These are phyloP conservation scores for Ogataea hybrid DNA, from an alignment of 1,139 yeast species.

Conservation along the genomic window DNA sequence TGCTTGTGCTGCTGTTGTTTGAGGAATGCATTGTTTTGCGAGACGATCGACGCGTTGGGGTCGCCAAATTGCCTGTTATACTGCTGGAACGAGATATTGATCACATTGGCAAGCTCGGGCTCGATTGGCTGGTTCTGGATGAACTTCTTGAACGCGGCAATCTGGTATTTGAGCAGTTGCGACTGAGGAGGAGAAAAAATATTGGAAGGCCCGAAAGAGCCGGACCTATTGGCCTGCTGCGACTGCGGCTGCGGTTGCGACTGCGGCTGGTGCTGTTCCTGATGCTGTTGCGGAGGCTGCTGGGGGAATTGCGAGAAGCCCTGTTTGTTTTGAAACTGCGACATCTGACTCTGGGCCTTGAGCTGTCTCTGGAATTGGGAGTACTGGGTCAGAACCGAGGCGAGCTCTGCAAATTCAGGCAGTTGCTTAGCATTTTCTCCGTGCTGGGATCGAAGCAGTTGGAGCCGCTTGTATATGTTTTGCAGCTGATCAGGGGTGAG, in stretches of 20 bases:
- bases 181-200: constrained; percentile 61
- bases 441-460: constrained; percentile 30
- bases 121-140: constrained; percentile 62
- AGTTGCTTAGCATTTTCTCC: constrained; percentile 29
- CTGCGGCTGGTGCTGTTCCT: constrained; percentile 14
- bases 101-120: constrained; percentile 44
- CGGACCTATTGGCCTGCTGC: background rate
- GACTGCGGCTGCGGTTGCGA: constrained; percentile 10
- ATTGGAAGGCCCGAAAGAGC: constrained; percentile 16
- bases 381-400: constrained; percentile 25
- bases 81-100: constrained; percentile 35
- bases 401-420: constrained; percentile 32
- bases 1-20: constrained; percentile 21
- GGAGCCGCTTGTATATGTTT: constrained; percentile 26
- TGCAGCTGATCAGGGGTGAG: constrained; percentile 23
- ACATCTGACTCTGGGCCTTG: constrained; percentile 20
- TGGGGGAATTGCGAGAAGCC: constrained; percentile 5
- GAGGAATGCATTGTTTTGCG: constrained; percentile 2
- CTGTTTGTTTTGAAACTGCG: constrained; percentile 8
- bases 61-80: constrained; percentile 19
- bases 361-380: constrained; percentile 26
- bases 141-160: constrained; percentile 64
- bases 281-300: constrained; percentile 7
- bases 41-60: constrained; percentile 1
- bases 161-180: constrained; percentile 65